Conservation (phyloP, 495 filamentous ascomycete genomes). For the Podospora australis region DNA sequence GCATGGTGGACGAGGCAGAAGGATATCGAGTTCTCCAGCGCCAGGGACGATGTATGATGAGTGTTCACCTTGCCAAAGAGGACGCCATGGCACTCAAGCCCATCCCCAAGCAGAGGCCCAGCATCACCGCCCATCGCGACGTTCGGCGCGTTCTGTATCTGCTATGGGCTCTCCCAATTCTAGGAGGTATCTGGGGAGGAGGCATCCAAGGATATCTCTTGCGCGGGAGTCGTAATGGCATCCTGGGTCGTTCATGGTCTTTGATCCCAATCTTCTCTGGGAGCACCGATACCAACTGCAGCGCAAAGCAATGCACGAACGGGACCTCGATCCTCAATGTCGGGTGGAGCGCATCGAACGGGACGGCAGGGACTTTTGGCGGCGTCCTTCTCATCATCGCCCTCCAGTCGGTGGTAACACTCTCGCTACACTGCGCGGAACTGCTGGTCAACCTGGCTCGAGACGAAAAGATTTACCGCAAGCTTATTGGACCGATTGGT, state of each 20-base stretch:
- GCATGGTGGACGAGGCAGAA: constrained; percentile 13
- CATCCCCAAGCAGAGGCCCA: constrained; percentile 23
- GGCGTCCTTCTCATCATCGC: constrained; percentile 25
- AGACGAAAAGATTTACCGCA: constrained; percentile 37
- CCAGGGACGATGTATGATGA: constrained; percentile 28
- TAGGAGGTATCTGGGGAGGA: constrained; percentile 25
- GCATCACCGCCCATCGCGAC: constrained; percentile 20
- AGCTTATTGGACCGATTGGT: constrained; percentile 22
- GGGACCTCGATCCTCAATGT: constrained; percentile 31
- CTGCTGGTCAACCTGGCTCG: constrained; percentile 40
- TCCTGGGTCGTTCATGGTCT: constrained; percentile 25
- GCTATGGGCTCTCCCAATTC: constrained; percentile 21
- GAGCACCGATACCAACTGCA: constrained; percentile 21
- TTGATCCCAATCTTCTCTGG: constrained; percentile 21
- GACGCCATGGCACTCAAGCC: constrained; percentile 25
- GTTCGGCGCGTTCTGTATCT: constrained; percentile 22
- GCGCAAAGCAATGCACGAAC: constrained; percentile 22
- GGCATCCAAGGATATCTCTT: constrained; percentile 20
- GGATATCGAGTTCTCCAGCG: constrained; percentile 18
- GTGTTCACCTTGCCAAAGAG: constrained; percentile 20
- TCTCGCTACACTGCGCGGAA: constrained; percentile 41
- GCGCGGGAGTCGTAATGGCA: constrained; percentile 17
- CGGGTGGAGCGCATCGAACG: constrained; percentile 19
- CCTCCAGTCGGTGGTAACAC: constrained; percentile 31
- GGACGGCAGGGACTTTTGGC: constrained; percentile 16